Base-by-base conservation (phyloP, 768 basidiomycete genomes). In the Stropharia rugosoannulata region DNA sequence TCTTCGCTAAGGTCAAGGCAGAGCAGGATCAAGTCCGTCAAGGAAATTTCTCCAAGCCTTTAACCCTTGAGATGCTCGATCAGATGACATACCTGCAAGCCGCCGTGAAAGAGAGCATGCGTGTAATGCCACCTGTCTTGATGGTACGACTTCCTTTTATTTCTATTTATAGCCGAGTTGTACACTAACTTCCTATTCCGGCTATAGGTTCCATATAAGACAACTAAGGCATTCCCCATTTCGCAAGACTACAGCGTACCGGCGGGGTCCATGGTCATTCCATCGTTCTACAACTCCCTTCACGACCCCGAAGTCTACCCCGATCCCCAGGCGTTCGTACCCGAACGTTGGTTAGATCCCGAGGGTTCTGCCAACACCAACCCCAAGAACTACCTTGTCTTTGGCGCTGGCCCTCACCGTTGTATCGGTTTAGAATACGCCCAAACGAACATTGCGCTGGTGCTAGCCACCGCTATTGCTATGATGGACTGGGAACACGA, bases 401-500 rank as follows among this genome's bases (percentile, higher is more conserved):
- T 94, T 70, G 96, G 97, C 40, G 86, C 85, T 59, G 95, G 95
- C 5, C 94, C 95, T 50, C 94, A 98, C 74, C 83, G 85, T 61
- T 95, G 94, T 71, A 93, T 97, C 58, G 95, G 93, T 27, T 65
- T 92, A 49, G 94, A 97, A 70, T 99, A 98, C 67, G 93, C 95
- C 37, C 82, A 79, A 62, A 86, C 94, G 85, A 95, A 95, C 73
- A 93, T 98, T 54, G 88, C 81, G 1, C 79, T 95, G 16, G 86
- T 89, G 3, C 79, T 98, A 25, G 95, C 88, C 5, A 86, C 85
- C n/a, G 95, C 95, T 0, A 81, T 82, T 50, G 80, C 83, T 35
- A 75, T 87, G 66, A 84, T 94, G 75, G 78, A 95, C 67, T 97
- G 88, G 81, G 85, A 95, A 57, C 97, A 98, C 70, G 82, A 89